Percentiles rank a stretch among this genome's conserved stretches.
Evolutionary conservation across 768 basidiomycete species (phyloP).

Genomic region (Leccinellum luteum): DNA sequence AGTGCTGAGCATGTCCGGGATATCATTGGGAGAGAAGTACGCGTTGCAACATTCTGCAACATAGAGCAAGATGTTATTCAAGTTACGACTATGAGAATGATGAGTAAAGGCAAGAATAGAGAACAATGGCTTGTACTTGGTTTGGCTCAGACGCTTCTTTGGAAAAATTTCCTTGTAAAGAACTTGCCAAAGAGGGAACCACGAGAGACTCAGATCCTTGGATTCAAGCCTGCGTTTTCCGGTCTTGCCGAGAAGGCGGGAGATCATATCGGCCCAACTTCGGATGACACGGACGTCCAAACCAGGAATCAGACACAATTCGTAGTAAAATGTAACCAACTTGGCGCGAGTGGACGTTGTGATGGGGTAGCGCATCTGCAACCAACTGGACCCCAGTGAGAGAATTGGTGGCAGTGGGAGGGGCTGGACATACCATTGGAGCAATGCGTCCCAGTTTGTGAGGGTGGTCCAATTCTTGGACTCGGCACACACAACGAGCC

Average conservation of each 20-base stretch:
- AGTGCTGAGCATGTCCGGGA: constrained; percentile 65
- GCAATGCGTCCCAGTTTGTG: constrained; percentile 74
- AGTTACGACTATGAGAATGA: constrained; percentile 46
- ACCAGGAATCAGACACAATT: constrained; percentile 73
- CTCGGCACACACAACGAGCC: constrained; percentile 67
- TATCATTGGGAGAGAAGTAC: constrained; percentile 66
- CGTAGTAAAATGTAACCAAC: constrained; percentile 73
- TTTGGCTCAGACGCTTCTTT: constrained; percentile 59
- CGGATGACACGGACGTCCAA: constrained; percentile 69
- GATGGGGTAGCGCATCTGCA: constrained; percentile 79
- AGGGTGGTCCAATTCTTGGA: constrained; percentile 73
- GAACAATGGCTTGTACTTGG: constrained; percentile 44
- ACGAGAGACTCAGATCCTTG: constrained; percentile 65
- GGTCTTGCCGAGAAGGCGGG: constrained; percentile 65
- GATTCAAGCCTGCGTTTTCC: constrained; percentile 68
- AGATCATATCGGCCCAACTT: constrained; percentile 77
- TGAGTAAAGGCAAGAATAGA: background rate
- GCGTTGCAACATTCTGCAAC: constrained; percentile 69
- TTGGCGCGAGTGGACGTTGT: constrained; percentile 64
- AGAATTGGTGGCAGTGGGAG: background rate
- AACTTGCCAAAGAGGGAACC: constrained; percentile 74
- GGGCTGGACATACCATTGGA: constrained; percentile 60
- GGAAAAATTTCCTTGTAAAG: constrained; percentile 75
- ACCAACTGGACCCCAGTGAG: constrained; percentile 55
- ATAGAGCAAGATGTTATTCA: constrained; percentile 69